These are phyloP conservation scores for Vigna angularis DNA, from an alignment of 306 rosid species.

Conservation along the genomic window DNA sequence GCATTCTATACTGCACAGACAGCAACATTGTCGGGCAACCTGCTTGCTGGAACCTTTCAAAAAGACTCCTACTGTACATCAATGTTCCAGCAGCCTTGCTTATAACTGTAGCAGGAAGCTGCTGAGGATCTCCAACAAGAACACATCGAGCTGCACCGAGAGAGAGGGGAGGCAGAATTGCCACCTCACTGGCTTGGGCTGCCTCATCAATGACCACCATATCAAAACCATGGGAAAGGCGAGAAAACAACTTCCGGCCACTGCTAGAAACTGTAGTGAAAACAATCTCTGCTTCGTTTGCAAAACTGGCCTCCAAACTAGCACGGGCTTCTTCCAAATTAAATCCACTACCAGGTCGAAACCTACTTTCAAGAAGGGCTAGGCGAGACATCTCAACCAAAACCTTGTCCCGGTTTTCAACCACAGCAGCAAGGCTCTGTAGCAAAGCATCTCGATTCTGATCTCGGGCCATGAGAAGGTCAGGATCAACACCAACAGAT, in stretches of 20 bases:
- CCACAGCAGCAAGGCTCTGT: slow-evolving; percentile 91
- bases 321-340: slow-evolving; percentile 97
- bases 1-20: slow-evolving; percentile 98
- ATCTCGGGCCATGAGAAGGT: slow-evolving; percentile 84
- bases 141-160: slow-evolving; percentile 99
- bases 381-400: slow-evolving; percentile 97
- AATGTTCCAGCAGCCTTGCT: slow-evolving; percentile 99
- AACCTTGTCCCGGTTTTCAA: slow-evolving; percentile 90
- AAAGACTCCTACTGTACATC: slow-evolving; percentile 95
- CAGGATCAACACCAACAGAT: slow-evolving; percentile 98
- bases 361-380: slow-evolving; percentile 82
- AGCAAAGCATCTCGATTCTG: slow-evolving; percentile 87
- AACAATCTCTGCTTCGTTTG: slow-evolving; percentile 96
- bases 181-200: slow-evolving; percentile 99
- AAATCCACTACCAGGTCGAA: slow-evolving; percentile 80
- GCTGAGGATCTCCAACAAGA: slow-evolving; percentile 99
- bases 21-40: slow-evolving; percentile 96
- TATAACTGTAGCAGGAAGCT: slow-evolving; percentile 98
- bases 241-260: slow-evolving; percentile 96
- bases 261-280: slow-evolving; percentile 98
- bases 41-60: slow-evolving; percentile 95
- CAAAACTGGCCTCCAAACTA: slow-evolving; percentile 98
- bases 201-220: slow-evolving; percentile 99
- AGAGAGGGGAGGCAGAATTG: slow-evolving; percentile 92
- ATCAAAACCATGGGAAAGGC: slow-evolving; percentile 98